phyloP scores from a whole-genome alignment of 331 rosid species.

The Telfairia occidentalis region DNA sequence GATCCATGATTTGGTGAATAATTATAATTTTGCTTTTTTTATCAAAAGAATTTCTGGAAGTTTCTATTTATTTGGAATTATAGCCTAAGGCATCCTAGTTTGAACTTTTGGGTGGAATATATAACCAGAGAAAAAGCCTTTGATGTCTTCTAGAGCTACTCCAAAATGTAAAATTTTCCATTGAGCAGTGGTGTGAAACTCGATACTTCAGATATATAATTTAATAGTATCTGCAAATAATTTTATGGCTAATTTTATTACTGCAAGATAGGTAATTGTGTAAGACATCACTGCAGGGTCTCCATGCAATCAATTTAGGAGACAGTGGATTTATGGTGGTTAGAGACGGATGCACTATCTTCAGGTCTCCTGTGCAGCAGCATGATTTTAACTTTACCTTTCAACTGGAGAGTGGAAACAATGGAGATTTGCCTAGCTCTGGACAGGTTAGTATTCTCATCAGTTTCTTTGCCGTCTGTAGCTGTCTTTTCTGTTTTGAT shows the following conservation, averaged over 20 bases:
- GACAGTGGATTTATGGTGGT: conserved; percentile 94
- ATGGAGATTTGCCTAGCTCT: conserved; percentile 87
- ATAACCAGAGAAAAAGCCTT: not conserved
- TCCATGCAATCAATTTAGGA: conserved; percentile 77
- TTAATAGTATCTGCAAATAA: not conserved
- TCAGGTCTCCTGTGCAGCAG: conserved; percentile 86
- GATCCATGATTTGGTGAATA: not conserved
- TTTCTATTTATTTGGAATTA: not conserved
- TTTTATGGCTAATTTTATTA: not conserved
- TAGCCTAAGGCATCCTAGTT: not conserved
- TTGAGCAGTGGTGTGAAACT: not conserved
- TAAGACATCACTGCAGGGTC: conserved; percentile 37
- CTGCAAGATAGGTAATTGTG: conserved; percentile 7
- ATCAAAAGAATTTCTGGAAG: not conserved
- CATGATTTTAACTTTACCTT: conserved; percentile 86
- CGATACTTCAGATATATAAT: not conserved
- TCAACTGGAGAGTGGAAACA: conserved; percentile 61
- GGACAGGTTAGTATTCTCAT: conserved; percentile 58
- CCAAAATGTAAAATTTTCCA: not conserved
- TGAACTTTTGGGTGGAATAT: not conserved
- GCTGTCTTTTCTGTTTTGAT: not conserved
- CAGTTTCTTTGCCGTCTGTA: not conserved
- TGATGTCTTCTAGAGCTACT: not conserved
- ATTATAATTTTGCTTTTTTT: not conserved
- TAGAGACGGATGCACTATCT: conserved; percentile 74